Evolutionary conservation across 208 protist species (phyloP).

Genomic region (Trypanosoma scelopori): DNA sequence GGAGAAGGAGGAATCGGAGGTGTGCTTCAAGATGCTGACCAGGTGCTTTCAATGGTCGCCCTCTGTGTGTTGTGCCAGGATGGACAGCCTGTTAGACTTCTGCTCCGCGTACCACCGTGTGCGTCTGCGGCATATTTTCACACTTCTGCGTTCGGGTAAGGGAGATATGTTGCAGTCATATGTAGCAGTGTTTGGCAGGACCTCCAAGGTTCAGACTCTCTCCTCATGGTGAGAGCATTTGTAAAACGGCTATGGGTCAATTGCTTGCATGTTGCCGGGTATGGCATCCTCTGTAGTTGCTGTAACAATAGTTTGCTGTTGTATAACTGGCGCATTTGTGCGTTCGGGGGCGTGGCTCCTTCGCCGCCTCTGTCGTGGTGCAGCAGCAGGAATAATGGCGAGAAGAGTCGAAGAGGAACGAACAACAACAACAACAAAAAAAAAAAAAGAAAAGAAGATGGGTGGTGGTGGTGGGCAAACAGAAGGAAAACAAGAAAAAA

Average conservation of each 20-base stretch:
- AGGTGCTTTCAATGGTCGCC: constrained; percentile 47
- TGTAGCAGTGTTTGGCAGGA: constrained; percentile 63
- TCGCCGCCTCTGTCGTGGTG: not conserved
- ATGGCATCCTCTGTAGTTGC: too few relatives aligned
- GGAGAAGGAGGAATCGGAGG: constrained; percentile 43
- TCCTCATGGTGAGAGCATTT: constrained; percentile 45
- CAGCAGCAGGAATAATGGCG: not conserved
- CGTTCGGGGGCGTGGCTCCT: not conserved
- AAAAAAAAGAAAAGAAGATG: too few relatives aligned
- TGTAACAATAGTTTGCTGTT: not conserved
- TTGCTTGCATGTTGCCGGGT: not conserved
- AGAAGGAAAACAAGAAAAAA: too few relatives aligned
- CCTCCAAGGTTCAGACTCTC: constrained; percentile 42
- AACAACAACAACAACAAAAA: constrained; percentile 9
- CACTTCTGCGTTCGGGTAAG: constrained; percentile 39
- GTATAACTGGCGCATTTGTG: not conserved
- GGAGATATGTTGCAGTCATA: constrained; percentile 52
- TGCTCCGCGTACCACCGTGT: constrained; percentile 90
- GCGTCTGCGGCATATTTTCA: constrained; percentile 69
- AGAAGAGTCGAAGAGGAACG: not conserved
- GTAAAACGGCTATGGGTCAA: not conserved
- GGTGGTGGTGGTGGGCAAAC: too few relatives aligned
- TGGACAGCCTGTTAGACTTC: constrained; percentile 60
- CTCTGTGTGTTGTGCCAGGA: constrained; percentile 39
- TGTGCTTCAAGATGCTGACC: constrained; percentile 53